Evolutionary conservation across 352 stramenopile species (phyloP), one percentile per base, ranked within the genome.

Genomic region (Aphanomyces cochlioides): DNA sequence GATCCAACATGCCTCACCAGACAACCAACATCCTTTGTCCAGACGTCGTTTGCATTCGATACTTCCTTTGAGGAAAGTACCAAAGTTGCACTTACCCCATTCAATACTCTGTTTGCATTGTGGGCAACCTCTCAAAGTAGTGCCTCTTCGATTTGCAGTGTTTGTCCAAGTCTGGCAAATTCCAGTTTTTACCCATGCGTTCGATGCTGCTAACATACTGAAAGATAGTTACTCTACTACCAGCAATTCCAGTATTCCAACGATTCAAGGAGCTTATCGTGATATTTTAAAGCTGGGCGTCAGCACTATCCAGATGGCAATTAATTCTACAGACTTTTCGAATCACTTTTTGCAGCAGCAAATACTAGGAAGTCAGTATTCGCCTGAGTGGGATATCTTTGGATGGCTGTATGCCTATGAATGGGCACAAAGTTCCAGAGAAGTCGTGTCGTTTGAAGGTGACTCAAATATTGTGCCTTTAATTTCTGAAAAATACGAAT

Each of bases 11-110:
- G 63, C 45, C 38, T 5, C 12, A 12, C 50, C 39, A 15, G 63
- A 4, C 13, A 37, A 6, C 17, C 17, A 13, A 17, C 59, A 0
- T 19, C 63, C 3, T 69, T 59, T 36, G 50, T 69, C 5, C 63
- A 69, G 45, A 34, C 40, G 34, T 69, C 63, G 15, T 69, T 69
- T 59, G 8, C 38, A 7, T 69, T 69, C 59, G 63, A 69, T 17
- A 34, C 17, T 0, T 58, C 63, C 12, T 69, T 10, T 15, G 43
- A 69, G 41, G 37, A 60, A 13, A 19, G 21, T 2, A 19, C 39
- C n/a, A 39, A 7, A 3, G 1, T 61, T 37, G 3, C 43, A 7
- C 36, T 61, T 12, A 37, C 39, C 34, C 7, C 5, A 6, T 61
- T 43, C 54, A 61, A 61, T 5, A 43, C n/a, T 19, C n/a, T 61